Conservation (phyloP, 2,329 filamentous ascomycete species). For the Fonsecaea nubica region DNA sequence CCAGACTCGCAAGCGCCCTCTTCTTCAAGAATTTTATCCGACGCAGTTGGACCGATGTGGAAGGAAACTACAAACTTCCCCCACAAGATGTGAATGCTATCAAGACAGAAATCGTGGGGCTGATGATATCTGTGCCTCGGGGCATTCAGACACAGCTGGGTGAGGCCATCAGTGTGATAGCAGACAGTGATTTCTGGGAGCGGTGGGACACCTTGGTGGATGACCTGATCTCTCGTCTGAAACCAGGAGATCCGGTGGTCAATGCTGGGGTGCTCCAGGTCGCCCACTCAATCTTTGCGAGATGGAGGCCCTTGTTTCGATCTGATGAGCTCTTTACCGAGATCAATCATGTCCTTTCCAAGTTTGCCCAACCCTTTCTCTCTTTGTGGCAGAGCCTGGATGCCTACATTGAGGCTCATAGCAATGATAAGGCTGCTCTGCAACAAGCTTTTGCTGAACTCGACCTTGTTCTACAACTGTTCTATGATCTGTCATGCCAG, state of each 20-base stretch:
- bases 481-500: conserved; percentile 97
- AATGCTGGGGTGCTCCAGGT: conserved; percentile 97
- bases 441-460: conserved; percentile 82
- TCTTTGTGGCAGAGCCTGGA: conserved; percentile 65
- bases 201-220: conserved; percentile 95
- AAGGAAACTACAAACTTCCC: conserved; percentile 89
- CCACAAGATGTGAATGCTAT: conserved; percentile 83
- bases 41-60: conserved; percentile 93
- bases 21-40: conserved; percentile 99
- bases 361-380: conserved; percentile 84
- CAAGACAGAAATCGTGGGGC: conserved; percentile 91
- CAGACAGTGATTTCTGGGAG: conserved; percentile 96
- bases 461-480: conserved; percentile 86
- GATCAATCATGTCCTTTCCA: conserved; percentile 91
- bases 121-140: conserved; percentile 92
- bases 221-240: conserved; percentile 88
- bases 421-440: conserved; percentile 74
- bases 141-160: conserved; percentile 92
- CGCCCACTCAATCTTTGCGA: conserved; percentile 95
- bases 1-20: conserved; percentile 83
- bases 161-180: conserved; percentile 95
- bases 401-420: conserved; percentile 71
- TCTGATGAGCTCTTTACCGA: conserved; percentile 93
- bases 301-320: conserved; percentile 92
- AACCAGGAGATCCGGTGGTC: conserved; percentile 77